Percentiles rank a stretch among this genome's conserved stretches.
Evolutionary conservation across 805 yeast species (phyloP).

Genomic region (Blastobotrys robertii): DNA sequence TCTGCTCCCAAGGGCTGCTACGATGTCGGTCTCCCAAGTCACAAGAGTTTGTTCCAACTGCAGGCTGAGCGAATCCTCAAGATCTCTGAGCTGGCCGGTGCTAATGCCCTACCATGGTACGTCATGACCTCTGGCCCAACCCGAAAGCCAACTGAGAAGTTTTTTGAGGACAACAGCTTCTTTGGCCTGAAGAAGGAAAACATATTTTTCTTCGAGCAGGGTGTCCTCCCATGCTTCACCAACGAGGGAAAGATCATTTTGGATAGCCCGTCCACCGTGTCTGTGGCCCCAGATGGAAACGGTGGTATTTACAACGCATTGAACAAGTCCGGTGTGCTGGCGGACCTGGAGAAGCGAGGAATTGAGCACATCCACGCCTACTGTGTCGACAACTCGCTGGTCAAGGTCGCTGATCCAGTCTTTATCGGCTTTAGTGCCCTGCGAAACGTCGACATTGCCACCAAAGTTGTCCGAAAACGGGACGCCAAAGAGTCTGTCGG

Average conservation of each 20-base stretch:
- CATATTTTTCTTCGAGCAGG: slow-evolving; percentile 83
- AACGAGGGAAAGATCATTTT: slow-evolving; percentile 64
- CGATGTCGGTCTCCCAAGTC: slow-evolving; percentile 75
- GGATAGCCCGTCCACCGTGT: slow-evolving; percentile 43
- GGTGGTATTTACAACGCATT: slow-evolving; percentile 93
- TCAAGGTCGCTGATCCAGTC: slow-evolving; percentile 86
- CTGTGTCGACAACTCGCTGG: slow-evolving; percentile 91
- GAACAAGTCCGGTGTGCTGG: slow-evolving; percentile 48
- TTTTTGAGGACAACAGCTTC: slow-evolving; percentile 48
- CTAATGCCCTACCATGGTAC: slow-evolving; percentile 59
- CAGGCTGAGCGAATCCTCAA: slow-evolving; percentile 79
- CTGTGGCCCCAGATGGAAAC: slow-evolving; percentile 94
- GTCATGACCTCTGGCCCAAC: slow-evolving; percentile 95
- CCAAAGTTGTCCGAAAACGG: slow-evolving; percentile 91
- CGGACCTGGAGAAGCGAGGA: slow-evolving; percentile 57
- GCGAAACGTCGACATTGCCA: slow-evolving; percentile 63
- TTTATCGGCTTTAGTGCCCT: slow-evolving; percentile 76
- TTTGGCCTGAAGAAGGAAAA: slow-evolving; percentile 62
- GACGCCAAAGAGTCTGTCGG: slow-evolving; percentile 87
- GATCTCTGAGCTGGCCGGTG: slow-evolving; percentile 47
- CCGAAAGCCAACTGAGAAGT: slow-evolving; percentile 59
- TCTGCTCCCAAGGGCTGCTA: slow-evolving; percentile 89
- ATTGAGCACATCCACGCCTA: slow-evolving; percentile 90
- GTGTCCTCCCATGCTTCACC: slow-evolving; percentile 84
- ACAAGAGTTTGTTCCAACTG: slow-evolving; percentile 76